Base-by-base conservation (phyloP, 176 grass and related monocot genomes). In the Tuctoria greenei region DNA sequence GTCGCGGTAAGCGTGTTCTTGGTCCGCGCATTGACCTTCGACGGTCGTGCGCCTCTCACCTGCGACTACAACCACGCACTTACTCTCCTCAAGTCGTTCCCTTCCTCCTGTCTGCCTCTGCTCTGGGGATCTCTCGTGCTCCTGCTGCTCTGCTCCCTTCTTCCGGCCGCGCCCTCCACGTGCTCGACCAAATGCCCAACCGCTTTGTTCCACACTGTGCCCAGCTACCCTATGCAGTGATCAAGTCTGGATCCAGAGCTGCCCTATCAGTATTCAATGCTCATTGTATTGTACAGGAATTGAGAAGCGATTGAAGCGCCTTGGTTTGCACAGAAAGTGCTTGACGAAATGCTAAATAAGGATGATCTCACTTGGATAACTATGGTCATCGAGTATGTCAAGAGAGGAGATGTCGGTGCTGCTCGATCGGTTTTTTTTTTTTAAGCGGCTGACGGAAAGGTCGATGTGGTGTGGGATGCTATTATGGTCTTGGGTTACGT, bases 281-380 rank as follows among this genome's bases (percentile, higher is more conserved):
- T 97, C 50, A 82, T 93, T 47, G 82, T 88, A 0, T 49, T 93
- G 17, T 90, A 91, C 75, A 55, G 89, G 54, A 93, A 85, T 61
- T 88, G 86, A 0, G 83, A 72, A 7, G 66, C 81, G 2, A 14
- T 28, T 8, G 81, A 78, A 42, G 70, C 71, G 45, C 28, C 54
- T 7, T 1, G 28, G 14, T 34, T 71, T 38, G 91, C 94, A 3
- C 72, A 75, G 63, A 71, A 91, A 64, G 71, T 93, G 84, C 92
- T 97, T 15, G 88, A 97, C 70, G 76, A 71, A 89, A 97, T 91
- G 88, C 61, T 57, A 11, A 35, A 62, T 28, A 93, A 88, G 79
- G 94, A 93, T 56, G 94, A 86, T n/a, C 81, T 97, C 56, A 86
- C 91, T 4, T 97, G 94, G 94, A 93, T 84, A 20, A 93, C 94